Evolutionary conservation across 306 rosid species (phyloP).

Genomic region (Quillaja saponaria): DNA sequence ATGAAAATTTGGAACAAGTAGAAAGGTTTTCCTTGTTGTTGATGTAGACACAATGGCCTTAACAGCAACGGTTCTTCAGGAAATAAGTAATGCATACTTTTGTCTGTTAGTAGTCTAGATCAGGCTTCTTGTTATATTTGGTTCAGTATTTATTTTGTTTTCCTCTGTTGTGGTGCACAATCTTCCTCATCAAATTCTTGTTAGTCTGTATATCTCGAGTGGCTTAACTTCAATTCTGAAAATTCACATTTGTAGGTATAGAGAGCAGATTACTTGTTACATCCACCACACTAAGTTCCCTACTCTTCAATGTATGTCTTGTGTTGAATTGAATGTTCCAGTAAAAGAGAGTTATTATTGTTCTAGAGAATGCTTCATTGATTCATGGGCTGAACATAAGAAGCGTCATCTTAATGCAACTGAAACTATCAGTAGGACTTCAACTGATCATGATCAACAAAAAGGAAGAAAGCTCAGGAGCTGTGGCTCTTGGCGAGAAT

Average conservation of each 20-base stretch:
- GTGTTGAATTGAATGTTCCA: conserved; percentile 25
- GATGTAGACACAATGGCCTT: no score
- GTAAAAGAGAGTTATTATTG: conserved; percentile 29
- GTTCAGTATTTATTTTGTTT: no score
- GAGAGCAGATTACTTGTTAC: conserved; percentile 19
- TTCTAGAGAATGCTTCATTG: conserved; percentile 12
- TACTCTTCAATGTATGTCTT: conserved; percentile 14
- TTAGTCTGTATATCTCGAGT: background rate
- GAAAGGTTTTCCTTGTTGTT: no score
- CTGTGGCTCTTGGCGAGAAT: conserved; percentile 23
- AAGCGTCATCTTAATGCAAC: conserved; percentile 11
- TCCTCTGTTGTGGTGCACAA: no score
- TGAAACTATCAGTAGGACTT: background rate
- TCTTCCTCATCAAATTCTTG: background rate
- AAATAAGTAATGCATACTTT: no score
- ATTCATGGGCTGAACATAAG: conserved; percentile 25
- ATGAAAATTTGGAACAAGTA: no score
- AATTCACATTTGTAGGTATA: conserved; percentile 8
- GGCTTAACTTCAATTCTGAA: background rate
- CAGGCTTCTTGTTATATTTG: no score
- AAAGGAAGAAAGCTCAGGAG: conserved; percentile 11
- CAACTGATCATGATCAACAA: background rate
- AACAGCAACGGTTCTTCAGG: no score
- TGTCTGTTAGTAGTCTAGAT: no score
- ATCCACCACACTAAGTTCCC: conserved; percentile 25